Conservation (phyloP, 208 protist species). For the Vickermania spadyakhi region DNA sequence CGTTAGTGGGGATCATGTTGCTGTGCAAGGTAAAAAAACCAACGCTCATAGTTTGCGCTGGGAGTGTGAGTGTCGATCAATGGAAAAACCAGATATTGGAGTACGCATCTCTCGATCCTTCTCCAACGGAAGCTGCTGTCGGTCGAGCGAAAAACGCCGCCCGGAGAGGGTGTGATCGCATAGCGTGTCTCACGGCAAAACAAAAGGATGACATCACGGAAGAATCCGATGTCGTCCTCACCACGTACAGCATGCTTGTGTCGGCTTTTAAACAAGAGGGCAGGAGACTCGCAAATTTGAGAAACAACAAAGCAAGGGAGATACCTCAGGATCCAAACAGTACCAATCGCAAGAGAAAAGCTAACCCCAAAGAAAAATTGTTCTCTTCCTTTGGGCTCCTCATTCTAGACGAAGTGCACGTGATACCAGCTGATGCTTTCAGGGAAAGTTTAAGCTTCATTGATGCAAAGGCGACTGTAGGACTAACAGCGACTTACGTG, state of each 20-base stretch:
- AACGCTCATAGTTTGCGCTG: constrained; percentile 93
- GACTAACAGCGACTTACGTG: constrained; percentile 95
- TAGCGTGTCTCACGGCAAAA: constrained; percentile 90
- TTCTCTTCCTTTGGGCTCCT: constrained; percentile 75
- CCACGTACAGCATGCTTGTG: constrained; percentile 98
- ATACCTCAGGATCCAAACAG: not conserved
- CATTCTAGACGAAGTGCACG: constrained; percentile 95
- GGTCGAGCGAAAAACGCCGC: constrained; percentile 1
- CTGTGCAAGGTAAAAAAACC: constrained; percentile 93
- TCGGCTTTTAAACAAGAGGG: constrained; percentile 47
- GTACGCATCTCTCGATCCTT: constrained; percentile 68
- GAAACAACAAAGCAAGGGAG: too few species aligned
- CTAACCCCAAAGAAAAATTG: constrained; percentile 72
- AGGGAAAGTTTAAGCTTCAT: constrained; percentile 88
- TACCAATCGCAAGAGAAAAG: constrained; percentile 23
- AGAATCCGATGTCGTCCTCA: constrained; percentile 92
- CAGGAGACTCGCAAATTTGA: constrained; percentile 19
- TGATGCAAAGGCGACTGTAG: constrained; percentile 95
- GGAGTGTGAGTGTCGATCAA: constrained; percentile 94
- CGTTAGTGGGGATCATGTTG: constrained; percentile 97
- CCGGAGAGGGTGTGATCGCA: constrained; percentile 39
- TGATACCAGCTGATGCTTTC: constrained; percentile 96
- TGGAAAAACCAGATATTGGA: constrained; percentile 94
- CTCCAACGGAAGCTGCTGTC: constrained; percentile 1
- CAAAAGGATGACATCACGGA: constrained; percentile 86